These are phyloP conservation scores for Cucumis melo DNA, from an alignment of 306 rosid genomes.

Conservation along the genomic window DNA sequence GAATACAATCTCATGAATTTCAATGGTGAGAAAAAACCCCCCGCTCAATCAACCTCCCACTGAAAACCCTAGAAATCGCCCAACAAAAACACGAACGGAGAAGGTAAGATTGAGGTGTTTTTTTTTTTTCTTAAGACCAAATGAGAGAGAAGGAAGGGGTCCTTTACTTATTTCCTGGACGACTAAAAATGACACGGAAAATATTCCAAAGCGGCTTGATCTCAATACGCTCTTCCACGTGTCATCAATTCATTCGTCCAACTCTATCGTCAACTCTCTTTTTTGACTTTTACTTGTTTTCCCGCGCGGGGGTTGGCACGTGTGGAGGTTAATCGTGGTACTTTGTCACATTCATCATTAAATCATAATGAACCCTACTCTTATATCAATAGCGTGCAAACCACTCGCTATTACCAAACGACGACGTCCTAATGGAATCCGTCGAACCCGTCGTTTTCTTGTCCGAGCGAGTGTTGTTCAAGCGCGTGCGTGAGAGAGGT, in stretches of 20 bases:
- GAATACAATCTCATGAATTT: constrained; percentile 1
- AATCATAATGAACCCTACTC: background rate
- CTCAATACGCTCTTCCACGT: background rate
- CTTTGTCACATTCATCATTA: constrained; percentile 3
- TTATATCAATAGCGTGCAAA: background rate
- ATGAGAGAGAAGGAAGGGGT: constrained; percentile 11
- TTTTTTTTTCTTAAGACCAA: background rate
- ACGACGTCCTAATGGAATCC: background rate
- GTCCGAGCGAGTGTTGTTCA: background rate
- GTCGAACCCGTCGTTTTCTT: no score
- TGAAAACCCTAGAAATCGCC: constrained; percentile 44
- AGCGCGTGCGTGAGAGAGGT: background rate
- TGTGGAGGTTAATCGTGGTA: constrained; percentile 6
- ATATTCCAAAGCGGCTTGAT: background rate
- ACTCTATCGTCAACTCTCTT: background rate
- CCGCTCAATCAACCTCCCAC: background rate
- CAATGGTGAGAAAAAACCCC: background rate
- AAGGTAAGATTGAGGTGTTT: constrained; percentile 12
- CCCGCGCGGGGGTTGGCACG: constrained; percentile 5
- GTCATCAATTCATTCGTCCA: background rate
- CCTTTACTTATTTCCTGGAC: constrained; percentile 22
- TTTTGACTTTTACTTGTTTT: background rate
- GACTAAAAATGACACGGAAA: background rate
- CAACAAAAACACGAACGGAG: constrained; percentile 3
- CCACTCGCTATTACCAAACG: background rate